Base-by-base conservation (phyloP, 176 grass and related monocot genomes). In the Chrysopogon serrulatus region DNA sequence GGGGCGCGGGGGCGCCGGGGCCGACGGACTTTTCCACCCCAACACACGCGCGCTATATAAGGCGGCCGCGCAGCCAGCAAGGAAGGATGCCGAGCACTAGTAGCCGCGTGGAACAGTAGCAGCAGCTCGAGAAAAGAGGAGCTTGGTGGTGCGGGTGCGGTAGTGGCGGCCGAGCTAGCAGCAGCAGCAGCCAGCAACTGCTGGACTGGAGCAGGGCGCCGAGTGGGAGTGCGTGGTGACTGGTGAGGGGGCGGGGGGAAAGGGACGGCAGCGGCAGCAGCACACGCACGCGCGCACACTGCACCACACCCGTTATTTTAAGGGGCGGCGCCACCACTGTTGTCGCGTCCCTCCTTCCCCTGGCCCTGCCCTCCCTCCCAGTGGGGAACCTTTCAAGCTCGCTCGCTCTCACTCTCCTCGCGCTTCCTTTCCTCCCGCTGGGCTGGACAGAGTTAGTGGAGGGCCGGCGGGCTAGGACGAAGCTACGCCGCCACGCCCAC, bases 271-370 rank as follows among this genome's bases (percentile, higher is more conserved):
- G 28, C 24, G 19, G 12, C 18, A 28, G n/a, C 30, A 39, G 4
- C 31, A 32, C 73, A 77, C 82, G 68, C 49, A 78, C 71, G 44
- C 60, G 82, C 82, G 67, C 72, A 53, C 73, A 65, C 80, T 78
- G 86, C 86, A 73, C 74, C 86, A 72, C 67, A 84, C 78, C 54
- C 35, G 65, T 86, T 79, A 51, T 91, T 88, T 85, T 71, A 88
- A 85, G 77, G 77, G 11, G 44, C 17, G 65, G 71, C 41, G 72
- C 86, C 79, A 83, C 74, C 74, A 63, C 70, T 79, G 69, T 74
- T 76, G 88, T 90, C 74, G 60, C 40, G 79, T 32, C 57, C 37
- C 27, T 67, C 23, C 53, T 63, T 30, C 49, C 4, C 60, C 19
- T 73, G 4, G 31, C 11, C 73, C 24, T 11, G 4, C n/a, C 13